Evolutionary conservation across 140 eudicot genomes (phyloP), one percentile per base, ranked within the genome.

Genomic region (Oenanthe javanica): DNA sequence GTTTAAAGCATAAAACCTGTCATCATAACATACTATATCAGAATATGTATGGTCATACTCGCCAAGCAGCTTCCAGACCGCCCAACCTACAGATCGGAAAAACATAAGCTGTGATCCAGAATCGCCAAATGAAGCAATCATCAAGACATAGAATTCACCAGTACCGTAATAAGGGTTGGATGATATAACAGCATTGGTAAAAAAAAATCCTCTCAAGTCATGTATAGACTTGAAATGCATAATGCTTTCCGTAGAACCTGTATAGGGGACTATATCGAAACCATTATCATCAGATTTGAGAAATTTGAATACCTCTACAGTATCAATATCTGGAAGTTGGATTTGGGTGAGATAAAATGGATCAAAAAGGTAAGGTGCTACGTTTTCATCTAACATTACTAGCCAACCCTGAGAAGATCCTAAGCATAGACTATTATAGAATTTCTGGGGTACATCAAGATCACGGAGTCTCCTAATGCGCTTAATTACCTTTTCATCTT

Each of bases 151-250:
- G 13, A 70, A 38, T 38, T 70, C 48, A 0, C 75, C 27, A 6
- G 19, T 15, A 21, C n/a, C 7, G 23, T 70, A 9, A 70, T 38
- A 38, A 10, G 48, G 48, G 75, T 70, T 70, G 25, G 75, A 27
- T 70, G 75, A 40, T 40, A 70, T 15, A 18, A 70, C 75, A 6
- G 49, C 48, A 70, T 70, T 70, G 48, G 49, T 4, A 70, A 70
- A 70, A 10, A 70, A 70, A 70, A 15, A 70, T 70, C 75, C 75
- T 38, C 75, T 70, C 25, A 70, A 19, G 21, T 70, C 75, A 70
- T 70, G 75, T 9, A 70, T 18, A 36, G 75, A 70, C 75, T 70
- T 31, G 23, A 70, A 31, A 70, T 70, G 75, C 46, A 16, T 8
- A 40, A 38, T 15, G 75, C 75, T 70, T 15, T 21, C 75, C 19